Evolutionary conservation across 352 stramenopile genomes (phyloP).

Genomic region (Phytopythium kandeliae): DNA sequence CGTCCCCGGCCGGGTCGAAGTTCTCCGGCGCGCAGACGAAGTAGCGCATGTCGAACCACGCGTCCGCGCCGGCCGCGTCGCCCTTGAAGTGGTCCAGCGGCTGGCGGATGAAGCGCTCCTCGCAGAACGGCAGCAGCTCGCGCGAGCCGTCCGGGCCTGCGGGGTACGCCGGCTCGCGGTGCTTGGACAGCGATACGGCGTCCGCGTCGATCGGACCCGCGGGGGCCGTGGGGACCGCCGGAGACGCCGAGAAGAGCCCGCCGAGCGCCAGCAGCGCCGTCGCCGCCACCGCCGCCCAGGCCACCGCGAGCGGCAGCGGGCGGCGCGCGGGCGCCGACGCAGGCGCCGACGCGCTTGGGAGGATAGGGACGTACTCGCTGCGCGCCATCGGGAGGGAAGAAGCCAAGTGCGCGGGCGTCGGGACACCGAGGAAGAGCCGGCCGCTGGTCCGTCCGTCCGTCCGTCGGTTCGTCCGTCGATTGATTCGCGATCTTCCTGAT

Average conservation of each 20-base stretch:
- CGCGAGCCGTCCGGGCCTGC: constrained; percentile 14
- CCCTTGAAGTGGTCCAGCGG: constrained; percentile 46
- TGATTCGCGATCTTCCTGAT: too few species aligned
- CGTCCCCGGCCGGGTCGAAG: constrained; percentile 26
- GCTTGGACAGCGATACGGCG: constrained; percentile 1
- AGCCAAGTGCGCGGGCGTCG: constrained; percentile 6
- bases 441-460: too few species aligned
- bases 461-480: too few species aligned
- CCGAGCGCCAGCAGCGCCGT: constrained; percentile 8
- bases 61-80: constrained; percentile 10
- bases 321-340: constrained; percentile 1
- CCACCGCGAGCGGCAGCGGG: constrained; percentile 17
- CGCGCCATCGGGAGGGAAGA: constrained; percentile 5
- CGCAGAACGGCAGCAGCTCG: constrained; percentile 34
- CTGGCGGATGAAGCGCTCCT: constrained; percentile 38
- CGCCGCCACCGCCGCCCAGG: constrained; percentile 16
- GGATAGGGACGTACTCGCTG: constrained; percentile 21
- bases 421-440: too few species aligned
- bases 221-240: not conserved
- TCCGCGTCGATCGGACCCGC: not conserved
- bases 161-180: constrained; percentile 12
- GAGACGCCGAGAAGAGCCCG: not conserved
- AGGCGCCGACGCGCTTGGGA: constrained; percentile 9
- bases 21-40: constrained; percentile 56
- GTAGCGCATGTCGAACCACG: constrained; percentile 52